These are phyloP conservation scores for Globisporangium camurandrum DNA, from an alignment of 352 stramenopile species.

Conservation along the genomic window DNA sequence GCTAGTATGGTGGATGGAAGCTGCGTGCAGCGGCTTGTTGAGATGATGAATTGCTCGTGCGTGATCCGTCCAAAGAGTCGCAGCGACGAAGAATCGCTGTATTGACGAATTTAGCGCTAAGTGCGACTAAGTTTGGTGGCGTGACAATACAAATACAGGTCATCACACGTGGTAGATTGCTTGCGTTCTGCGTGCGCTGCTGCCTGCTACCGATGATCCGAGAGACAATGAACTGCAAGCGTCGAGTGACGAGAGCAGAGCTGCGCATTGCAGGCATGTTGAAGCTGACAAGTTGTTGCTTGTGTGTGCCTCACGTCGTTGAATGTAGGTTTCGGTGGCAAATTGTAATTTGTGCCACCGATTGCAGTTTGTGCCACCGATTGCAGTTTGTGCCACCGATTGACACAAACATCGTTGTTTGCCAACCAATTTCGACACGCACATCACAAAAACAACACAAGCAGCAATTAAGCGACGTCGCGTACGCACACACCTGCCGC, in stretches of 20 bases:
- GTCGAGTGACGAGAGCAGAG: neutral
- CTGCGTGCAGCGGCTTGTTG: too few relatives aligned
- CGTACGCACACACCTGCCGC: neutral
- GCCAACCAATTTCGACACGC: conserved; percentile 12
- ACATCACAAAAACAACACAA: conserved; percentile 1
- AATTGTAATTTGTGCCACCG: neutral
- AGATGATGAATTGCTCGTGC: too few relatives aligned
- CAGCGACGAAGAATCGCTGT: too few relatives aligned
- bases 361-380: neutral
- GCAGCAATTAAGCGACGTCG: neutral
- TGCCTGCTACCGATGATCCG: too few relatives aligned
- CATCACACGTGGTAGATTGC: too few relatives aligned
- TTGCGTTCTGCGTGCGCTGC: too few relatives aligned
- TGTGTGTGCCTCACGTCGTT: conserved; percentile 46
- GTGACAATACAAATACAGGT: neutral
- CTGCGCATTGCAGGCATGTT: neutral
- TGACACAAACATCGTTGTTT: conserved; percentile 23
- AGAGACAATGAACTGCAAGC: neutral
- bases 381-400: conserved; percentile 8
- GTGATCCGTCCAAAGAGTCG: too few relatives aligned
- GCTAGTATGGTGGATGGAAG: neutral
- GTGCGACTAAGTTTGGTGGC: neutral
- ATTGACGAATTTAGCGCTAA: neutral
- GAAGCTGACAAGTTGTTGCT: neutral
- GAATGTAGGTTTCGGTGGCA: conserved; percentile 9